These are phyloP conservation scores for Paspalum vaginatum DNA, from an alignment of 176 grass and related monocot genomes.

Conservation along the genomic window DNA sequence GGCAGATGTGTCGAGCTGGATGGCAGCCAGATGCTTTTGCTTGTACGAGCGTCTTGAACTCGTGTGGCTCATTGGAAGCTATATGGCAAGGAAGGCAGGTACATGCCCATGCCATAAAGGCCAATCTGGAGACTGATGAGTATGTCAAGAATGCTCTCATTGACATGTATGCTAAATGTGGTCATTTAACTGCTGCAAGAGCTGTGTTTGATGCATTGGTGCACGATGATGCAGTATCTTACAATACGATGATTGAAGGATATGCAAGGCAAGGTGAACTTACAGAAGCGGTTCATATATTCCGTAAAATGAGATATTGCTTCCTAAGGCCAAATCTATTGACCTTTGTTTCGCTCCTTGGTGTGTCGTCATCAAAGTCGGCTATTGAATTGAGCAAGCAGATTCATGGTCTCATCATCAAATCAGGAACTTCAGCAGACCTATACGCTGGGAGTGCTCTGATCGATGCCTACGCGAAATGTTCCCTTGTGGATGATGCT, in stretches of 20 bases:
- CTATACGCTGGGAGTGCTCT: conserved; percentile 66
- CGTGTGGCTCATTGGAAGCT: conserved; percentile 54
- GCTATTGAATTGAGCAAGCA: conserved; percentile 69
- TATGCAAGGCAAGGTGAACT: conserved; percentile 61
- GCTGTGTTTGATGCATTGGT: conserved; percentile 59
- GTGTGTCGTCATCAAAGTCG: conserved; percentile 55
- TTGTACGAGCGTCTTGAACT: conserved; percentile 69
- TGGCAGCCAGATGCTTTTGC: conserved; percentile 72
- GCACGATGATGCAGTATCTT: conserved; percentile 60
- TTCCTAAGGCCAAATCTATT: conserved; percentile 53
- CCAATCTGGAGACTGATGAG: conserved; percentile 53
- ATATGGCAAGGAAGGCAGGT: conserved; percentile 71
- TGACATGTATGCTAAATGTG: conserved; percentile 82
- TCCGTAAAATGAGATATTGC: conserved; percentile 64
- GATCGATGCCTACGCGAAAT: conserved; percentile 83
- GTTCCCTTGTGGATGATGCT: conserved; percentile 61
- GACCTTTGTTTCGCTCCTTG: conserved; percentile 75
- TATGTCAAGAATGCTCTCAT: conserved; percentile 87
- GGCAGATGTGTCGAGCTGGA: conserved; percentile 56
- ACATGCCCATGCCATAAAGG: conserved; percentile 71
- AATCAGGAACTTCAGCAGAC: conserved; percentile 59
- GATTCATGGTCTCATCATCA: conserved; percentile 70
- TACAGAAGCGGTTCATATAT: conserved; percentile 51
- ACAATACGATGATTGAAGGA: conserved; percentile 89
- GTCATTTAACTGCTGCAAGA: conserved; percentile 54